Evolutionary conservation across 2,329 filamentous ascomycete genomes (phyloP).

Genomic region (Diaporthe velutina): DNA sequence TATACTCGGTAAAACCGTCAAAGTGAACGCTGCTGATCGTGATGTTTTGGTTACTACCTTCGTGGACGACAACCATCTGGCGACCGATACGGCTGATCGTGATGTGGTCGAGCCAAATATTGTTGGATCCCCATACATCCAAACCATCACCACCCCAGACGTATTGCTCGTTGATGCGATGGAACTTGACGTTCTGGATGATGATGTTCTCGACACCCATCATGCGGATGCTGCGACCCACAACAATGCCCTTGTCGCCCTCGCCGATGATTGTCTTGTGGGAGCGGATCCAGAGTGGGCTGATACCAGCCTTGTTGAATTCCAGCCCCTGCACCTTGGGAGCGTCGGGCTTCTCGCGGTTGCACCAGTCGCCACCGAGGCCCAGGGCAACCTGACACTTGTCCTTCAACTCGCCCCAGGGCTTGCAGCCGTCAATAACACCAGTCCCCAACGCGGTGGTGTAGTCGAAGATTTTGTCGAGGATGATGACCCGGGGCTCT

Average conservation of each 20-base stretch:
- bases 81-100: constrained; percentile 70
- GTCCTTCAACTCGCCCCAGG: constrained; percentile 63
- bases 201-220: constrained; percentile 67
- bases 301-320: constrained; percentile 64
- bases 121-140: constrained; percentile 60
- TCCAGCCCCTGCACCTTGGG: constrained; percentile 55
- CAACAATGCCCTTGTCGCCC: constrained; percentile 66
- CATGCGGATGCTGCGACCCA: constrained; percentile 62
- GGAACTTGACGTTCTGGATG: constrained; percentile 70
- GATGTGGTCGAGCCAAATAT: constrained; percentile 65
- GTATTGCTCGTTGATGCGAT: constrained; percentile 65
- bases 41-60: constrained; percentile 4
- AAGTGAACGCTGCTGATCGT: constrained; percentile 22
- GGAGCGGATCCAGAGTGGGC: constrained; percentile 65
- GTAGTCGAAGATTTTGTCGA: constrained; percentile 69
- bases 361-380: constrained; percentile 72
- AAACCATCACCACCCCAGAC: constrained; percentile 72
- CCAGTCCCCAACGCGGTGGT: constrained; percentile 65
- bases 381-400: constrained; percentile 63
- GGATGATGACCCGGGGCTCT: constrained; percentile 68
- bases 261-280: constrained; percentile 70
- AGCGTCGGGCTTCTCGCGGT: constrained; percentile 66
- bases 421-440: constrained; percentile 67
- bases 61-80: constrained; percentile 52
- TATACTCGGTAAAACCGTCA: constrained; percentile 10